Evolutionary conservation across 2,329 filamentous ascomycete species (phyloP).

Genomic region (Zymoseptoria ardabiliae): DNA sequence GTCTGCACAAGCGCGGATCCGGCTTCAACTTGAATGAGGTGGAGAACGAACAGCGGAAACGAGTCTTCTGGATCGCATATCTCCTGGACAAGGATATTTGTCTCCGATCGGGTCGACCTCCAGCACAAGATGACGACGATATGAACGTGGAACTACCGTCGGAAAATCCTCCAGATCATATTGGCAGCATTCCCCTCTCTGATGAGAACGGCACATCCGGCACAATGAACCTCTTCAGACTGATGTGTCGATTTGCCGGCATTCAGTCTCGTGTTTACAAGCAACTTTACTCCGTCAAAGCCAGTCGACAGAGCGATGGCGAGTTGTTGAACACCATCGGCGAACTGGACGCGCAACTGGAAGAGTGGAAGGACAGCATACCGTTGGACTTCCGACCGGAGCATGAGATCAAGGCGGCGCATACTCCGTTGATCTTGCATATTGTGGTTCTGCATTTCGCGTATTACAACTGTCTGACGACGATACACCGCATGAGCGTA

Average conservation of each 20-base stretch:
- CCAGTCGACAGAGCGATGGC: slow-evolving; percentile 83
- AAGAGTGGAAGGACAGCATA: slow-evolving; percentile 94
- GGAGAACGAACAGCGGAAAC: slow-evolving; percentile 83
- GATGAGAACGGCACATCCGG: slow-evolving; percentile 61
- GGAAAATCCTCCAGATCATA: slow-evolving; percentile 81
- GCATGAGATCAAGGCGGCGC: slow-evolving; percentile 86
- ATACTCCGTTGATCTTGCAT: slow-evolving; percentile 89
- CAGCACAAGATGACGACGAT: slow-evolving; percentile 67
- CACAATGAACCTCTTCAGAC: slow-evolving; percentile 89
- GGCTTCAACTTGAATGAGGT: slow-evolving; percentile 89
- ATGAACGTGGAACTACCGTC: slow-evolving; percentile 97
- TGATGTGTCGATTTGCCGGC: slow-evolving; percentile 83
- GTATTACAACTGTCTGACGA: slow-evolving; percentile 96
- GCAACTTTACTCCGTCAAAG: slow-evolving; percentile 83
- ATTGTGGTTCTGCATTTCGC: slow-evolving; percentile 91
- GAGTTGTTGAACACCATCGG: slow-evolving; percentile 93
- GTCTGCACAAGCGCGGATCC: slow-evolving; percentile 85
- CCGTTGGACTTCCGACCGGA: slow-evolving; percentile 95
- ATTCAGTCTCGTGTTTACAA: slow-evolving; percentile 96
- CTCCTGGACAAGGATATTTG: slow-evolving; percentile 68
- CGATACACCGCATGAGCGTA: slow-evolving; percentile 96
- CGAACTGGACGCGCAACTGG: slow-evolving; percentile 73
- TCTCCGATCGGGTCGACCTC: slow-evolving; percentile 63
- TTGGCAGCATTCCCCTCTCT: slow-evolving; percentile 85
- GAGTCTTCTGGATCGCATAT: slow-evolving; percentile 72